Evolutionary conservation across 768 basidiomycete genomes (phyloP).

Genomic region (Collybia sordida): DNA sequence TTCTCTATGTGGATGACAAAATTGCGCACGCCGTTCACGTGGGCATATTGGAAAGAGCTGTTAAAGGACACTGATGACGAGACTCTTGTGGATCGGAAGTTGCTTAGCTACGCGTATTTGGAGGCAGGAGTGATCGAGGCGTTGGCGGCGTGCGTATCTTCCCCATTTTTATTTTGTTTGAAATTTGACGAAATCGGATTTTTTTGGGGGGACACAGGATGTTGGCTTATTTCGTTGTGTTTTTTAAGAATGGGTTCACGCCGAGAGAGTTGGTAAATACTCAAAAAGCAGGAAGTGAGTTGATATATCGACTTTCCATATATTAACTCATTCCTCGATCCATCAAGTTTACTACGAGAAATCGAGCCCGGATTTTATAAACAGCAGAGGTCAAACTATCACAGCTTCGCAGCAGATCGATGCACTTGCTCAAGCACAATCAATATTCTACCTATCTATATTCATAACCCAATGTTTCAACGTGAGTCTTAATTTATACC

Average conservation of each 20-base stretch:
- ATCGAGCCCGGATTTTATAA: constrained; percentile 54
- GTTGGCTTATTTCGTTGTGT: constrained; percentile 67
- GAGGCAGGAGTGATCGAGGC: constrained; percentile 66
- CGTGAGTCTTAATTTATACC: constrained; percentile 29
- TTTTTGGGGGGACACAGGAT: constrained; percentile 33
- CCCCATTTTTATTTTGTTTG: neutral
- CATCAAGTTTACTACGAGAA: constrained; percentile 43
- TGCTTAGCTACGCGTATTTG: constrained; percentile 67
- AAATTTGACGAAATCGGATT: neutral
- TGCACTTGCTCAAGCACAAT: constrained; percentile 60
- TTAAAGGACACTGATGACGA: constrained; percentile 56
- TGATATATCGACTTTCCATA: neutral
- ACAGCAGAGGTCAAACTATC: constrained; percentile 47
- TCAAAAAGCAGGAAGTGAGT: constrained; percentile 41
- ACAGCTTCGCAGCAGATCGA: constrained; percentile 50
- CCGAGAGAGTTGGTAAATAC: constrained; percentile 54
- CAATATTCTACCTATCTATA: constrained; percentile 65
- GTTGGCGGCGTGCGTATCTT: constrained; percentile 45
- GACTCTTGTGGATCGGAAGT: constrained; percentile 56
- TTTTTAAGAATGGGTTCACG: constrained; percentile 60
- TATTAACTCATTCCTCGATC: neutral
- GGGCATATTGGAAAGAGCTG: constrained; percentile 57
- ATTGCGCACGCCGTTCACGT: constrained; percentile 53
- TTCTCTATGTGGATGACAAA: constrained; percentile 35
- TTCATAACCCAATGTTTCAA: constrained; percentile 74